Conservation (phyloP, 2,329 filamentous ascomycete species). For the Fusarium incarnatum region DNA sequence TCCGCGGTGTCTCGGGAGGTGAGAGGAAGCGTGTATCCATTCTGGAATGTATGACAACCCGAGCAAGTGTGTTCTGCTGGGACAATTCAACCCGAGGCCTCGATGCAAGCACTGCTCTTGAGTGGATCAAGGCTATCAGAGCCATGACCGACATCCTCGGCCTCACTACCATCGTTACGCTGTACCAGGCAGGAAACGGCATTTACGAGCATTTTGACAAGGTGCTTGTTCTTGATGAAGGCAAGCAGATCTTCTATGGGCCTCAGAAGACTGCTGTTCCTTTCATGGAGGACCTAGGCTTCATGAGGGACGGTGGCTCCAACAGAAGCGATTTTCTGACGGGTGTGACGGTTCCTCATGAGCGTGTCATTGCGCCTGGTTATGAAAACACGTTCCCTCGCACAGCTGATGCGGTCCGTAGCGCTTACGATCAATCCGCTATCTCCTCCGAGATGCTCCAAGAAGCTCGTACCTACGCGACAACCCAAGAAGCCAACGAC, state of each 20-base stretch:
- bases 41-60: slow-evolving; percentile 69
- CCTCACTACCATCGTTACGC: slow-evolving; percentile 69
- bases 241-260: slow-evolving; percentile 74
- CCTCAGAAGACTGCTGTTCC: slow-evolving; percentile 66
- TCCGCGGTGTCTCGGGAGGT: slow-evolving; percentile 75
- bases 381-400: slow-evolving; percentile 58
- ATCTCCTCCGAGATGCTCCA: slow-evolving; percentile 62
- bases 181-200: slow-evolving; percentile 77
- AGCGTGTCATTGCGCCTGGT: slow-evolving; percentile 68
- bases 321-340: slow-evolving; percentile 75
- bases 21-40: slow-evolving; percentile 78
- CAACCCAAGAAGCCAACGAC: slow-evolving; percentile 59
- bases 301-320: slow-evolving; percentile 69
- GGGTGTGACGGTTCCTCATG: slow-evolving; percentile 74
- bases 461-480: slow-evolving; percentile 67
- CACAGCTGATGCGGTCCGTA: slow-evolving; percentile 57
- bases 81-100: slow-evolving; percentile 75
- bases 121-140: slow-evolving; percentile 69
- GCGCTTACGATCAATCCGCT: slow-evolving; percentile 62
- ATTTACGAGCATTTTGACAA: slow-evolving; percentile 79
- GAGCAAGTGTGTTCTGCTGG: slow-evolving; percentile 71
- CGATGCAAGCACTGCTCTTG: slow-evolving; percentile 72
- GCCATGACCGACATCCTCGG: slow-evolving; percentile 72
- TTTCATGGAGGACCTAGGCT: slow-evolving; percentile 74
- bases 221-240: slow-evolving; percentile 74